Base-by-base conservation (phyloP, 2,329 filamentous ascomycete genomes). In the Xylariales sp. region DNA sequence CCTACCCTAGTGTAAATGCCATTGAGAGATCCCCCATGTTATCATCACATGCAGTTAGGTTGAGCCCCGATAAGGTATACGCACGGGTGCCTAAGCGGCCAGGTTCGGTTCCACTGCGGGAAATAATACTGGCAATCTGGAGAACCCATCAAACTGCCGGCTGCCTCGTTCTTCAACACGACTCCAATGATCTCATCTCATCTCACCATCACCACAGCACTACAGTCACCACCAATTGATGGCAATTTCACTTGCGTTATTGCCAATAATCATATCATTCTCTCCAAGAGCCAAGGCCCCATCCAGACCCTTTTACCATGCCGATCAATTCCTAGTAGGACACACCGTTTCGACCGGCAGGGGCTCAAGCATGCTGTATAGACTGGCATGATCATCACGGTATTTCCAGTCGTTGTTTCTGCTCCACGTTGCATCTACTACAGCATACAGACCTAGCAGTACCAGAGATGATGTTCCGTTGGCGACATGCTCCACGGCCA, bases 261-360 rank as follows among this genome's bases (percentile, higher is more conserved):
- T 69, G 63, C 41, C 67, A 66, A 66, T 66, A 69, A 55, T 66
- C 34, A 39, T 55, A 46, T 49, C 30, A 34, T 63, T 16, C 63
- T 59, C 57, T 55, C 67, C 67, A 69, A 69, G 53, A 55, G 63
- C 67, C 67, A 69, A 66, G 67, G 28, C 58, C 28, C 54, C 58
- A 69, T 62, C 57, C 23, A 23, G 23, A 23, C 23, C 23, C 1
- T 23, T 23, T 68, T 62, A 50, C 57, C 48, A 65, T 32, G 45
- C 50, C 62, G 57, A 57, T 62, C 62, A 62, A 62, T 49, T 55
- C 46, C 59, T 46, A 52, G 55, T 39, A 50, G 12, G 43, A 59
- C 59, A 64, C 55, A 49, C 65, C 60, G 61, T 68, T 68, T 65
- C 46, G 48, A 53, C 43, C 50, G 65, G 66, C 66, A 68, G 66